Evolutionary conservation across 2,329 filamentous ascomycete species (phyloP), one percentile per base, ranked within the genome.

Genomic region (Penicillium sp.): DNA sequence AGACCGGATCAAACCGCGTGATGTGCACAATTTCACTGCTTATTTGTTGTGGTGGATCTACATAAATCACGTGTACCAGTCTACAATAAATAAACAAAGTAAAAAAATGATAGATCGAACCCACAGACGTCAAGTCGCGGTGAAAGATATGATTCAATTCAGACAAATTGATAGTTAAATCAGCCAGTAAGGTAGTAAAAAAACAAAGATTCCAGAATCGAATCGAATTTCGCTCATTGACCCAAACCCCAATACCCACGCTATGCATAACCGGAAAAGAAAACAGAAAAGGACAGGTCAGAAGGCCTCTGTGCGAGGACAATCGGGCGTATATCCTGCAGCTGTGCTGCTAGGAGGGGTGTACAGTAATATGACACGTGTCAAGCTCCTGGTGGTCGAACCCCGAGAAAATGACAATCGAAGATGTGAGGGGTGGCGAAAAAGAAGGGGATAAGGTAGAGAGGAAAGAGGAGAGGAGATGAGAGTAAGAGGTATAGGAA

Each of bases 191-290:
- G 35, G 14, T 37, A 35, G 31, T 56, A 48, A 51, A 43, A 33
- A 16, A 35, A 44, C 26, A 47, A 27, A 42, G 9, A 50, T 26
- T 56, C 31, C 33, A 54, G 39, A 58, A 58, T 58, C 16, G 47
- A 54, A 62, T 58, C 13, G 45, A 39, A 19, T 10, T 52, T 62
- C 60, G 60, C 62, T 63, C 58, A 58, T 53, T 57, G 42, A 53
- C 52, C 50, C 46, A 60, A 42, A 64, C 59, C 55, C 56, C 49
- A 49, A 47, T 62, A 56, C 63, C 67, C 68, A 71, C 71, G 68
- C 71, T 72, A 72, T 71, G 69, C 71, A 66, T 62, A 45, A 54
- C 53, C 52, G 45, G 9, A 52, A 50, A 55, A 49, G 16, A 58
- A 55, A 45, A 49, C 6, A 53, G 16, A 56, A 49, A 53, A 47